Percentiles rank a stretch among this genome's conserved stretches.
These are phyloP conservation scores for Fomitopsis palustris DNA, from an alignment of 1,284 basidiomycete genomes.

Conservation along the genomic window DNA sequence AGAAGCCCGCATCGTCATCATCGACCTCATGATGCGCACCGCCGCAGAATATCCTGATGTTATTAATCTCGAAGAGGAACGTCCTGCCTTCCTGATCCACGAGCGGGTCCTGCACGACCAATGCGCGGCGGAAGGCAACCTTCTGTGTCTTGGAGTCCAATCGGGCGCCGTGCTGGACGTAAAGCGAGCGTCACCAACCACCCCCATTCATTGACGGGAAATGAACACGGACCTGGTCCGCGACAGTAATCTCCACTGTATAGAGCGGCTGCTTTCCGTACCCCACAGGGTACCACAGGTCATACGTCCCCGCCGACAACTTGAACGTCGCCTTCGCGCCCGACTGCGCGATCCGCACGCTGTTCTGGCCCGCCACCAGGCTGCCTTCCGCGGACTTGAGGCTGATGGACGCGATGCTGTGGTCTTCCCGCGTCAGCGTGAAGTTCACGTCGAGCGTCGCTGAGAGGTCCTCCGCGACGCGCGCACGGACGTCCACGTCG, in stretches of 20 bases:
- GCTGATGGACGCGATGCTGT: slow-evolving; percentile 40
- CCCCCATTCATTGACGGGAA: background rate
- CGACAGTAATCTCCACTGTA: slow-evolving; percentile 49
- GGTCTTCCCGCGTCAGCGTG: slow-evolving; percentile 35
- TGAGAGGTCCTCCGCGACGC: slow-evolving; percentile 50
- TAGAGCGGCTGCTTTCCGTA: slow-evolving; percentile 83
- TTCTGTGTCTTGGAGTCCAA: slow-evolving; percentile 53
- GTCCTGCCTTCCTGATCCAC: slow-evolving; percentile 70
- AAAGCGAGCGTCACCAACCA: background rate
- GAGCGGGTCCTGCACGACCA: slow-evolving; percentile 74
- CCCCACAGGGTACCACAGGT: slow-evolving; percentile 83
- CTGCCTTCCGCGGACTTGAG: slow-evolving; percentile 48
- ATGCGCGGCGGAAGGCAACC: slow-evolving; percentile 74
- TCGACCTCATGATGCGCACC: slow-evolving; percentile 38
- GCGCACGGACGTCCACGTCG: slow-evolving; percentile 57
- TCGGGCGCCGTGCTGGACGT: slow-evolving; percentile 40
- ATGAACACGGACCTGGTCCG: slow-evolving; percentile 39
- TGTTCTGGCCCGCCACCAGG: slow-evolving; percentile 33
- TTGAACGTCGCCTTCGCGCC: slow-evolving; percentile 43
- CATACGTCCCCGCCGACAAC: slow-evolving; percentile 51
- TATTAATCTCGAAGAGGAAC: slow-evolving; percentile 89
- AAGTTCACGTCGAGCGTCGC: slow-evolving; percentile 47
- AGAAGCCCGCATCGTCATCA: background rate
- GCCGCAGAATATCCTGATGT: slow-evolving; percentile 83
- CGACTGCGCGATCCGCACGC: slow-evolving; percentile 37